A percentile compares a stretch with the other conserved stretches of the same genome.
phyloP scores from a whole-genome alignment of 2,329 filamentous ascomycete species.

The Nannizziopsis arthrosporioides region DNA sequence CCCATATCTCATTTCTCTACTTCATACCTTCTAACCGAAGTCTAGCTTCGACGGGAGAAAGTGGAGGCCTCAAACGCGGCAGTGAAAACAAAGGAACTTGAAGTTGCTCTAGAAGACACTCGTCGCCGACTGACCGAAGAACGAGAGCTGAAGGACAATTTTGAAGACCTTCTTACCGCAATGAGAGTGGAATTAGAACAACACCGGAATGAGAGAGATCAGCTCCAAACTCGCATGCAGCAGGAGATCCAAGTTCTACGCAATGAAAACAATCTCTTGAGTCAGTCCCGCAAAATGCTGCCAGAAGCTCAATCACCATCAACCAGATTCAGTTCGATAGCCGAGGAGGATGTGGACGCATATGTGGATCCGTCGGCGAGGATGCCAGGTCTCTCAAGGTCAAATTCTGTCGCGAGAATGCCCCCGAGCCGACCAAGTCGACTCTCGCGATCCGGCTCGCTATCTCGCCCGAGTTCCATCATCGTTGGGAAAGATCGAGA shows the following conservation, averaged over 20 bases:
- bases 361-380: constrained; percentile 27
- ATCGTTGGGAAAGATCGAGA: constrained; percentile 42
- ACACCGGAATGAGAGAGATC: constrained; percentile 73
- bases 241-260: constrained; percentile 66
- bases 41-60: constrained; percentile 40
- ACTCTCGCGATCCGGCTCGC: constrained; percentile 34
- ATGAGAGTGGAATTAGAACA: constrained; percentile 72
- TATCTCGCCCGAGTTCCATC: constrained; percentile 49
- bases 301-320: constrained; percentile 29
- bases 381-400: constrained; percentile 48
- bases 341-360: constrained; percentile 42
- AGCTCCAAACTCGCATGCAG: constrained; percentile 66
- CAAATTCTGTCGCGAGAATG: constrained; percentile 55
- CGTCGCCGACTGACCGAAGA: constrained; percentile 74
- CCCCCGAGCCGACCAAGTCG: constrained; percentile 30
- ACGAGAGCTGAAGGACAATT: constrained; percentile 76
- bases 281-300: constrained; percentile 35
- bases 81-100: constrained; percentile 63
- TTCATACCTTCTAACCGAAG: constrained; percentile 13
- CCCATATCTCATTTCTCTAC: background rate
- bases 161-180: constrained; percentile 79
- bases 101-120: constrained; percentile 68
- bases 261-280: constrained; percentile 32
- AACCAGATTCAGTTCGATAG: constrained; percentile 48
- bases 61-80: constrained; percentile 36